phyloP scores from a whole-genome alignment of 1,284 basidiomycete genomes.

The Bjerkandera adusta region DNA sequence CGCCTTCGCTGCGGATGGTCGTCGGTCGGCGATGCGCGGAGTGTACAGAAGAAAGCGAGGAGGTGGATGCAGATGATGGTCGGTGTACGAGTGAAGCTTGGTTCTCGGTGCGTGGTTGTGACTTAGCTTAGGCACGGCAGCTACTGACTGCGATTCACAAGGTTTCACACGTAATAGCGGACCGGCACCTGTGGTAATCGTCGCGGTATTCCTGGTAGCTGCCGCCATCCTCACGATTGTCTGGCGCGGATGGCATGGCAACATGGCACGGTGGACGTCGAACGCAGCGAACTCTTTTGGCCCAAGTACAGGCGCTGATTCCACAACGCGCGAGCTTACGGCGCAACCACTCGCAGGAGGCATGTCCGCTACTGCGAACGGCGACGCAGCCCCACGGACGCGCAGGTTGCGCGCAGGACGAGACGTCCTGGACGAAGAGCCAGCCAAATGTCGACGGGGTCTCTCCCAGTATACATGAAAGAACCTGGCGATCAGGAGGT shows the following conservation, averaged over 20 bases:
- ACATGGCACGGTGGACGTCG: slow-evolving; percentile 16
- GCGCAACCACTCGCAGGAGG: too few relatives aligned
- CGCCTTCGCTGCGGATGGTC: too few relatives aligned
- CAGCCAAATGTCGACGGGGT: slow-evolving; percentile 70
- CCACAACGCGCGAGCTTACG: too few relatives aligned
- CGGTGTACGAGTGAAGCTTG: too few relatives aligned
- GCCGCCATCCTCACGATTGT: slow-evolving; percentile 18
- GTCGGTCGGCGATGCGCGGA: too few relatives aligned
- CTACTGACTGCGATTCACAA: too few relatives aligned
- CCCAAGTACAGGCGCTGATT: slow-evolving; percentile 14
- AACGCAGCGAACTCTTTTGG: slow-evolving; percentile 22
- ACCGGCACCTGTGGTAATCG: slow-evolving; percentile 29
- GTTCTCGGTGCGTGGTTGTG: too few relatives aligned
- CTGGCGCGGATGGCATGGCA: slow-evolving; percentile 17
- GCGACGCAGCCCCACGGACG: slow-evolving; percentile 18
- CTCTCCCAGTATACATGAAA: slow-evolving; percentile 72
- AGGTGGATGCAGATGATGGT: too few relatives aligned
- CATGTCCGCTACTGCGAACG: slow-evolving; percentile 15
- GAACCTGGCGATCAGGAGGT: slow-evolving; percentile 78
- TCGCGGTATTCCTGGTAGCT: slow-evolving; percentile 23
- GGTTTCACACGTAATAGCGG: too few relatives aligned
- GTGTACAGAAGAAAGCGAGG: too few relatives aligned
- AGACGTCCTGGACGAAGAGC: slow-evolving; percentile 52
- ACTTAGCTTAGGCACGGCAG: too few relatives aligned
- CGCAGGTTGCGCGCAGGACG: slow-evolving; percentile 24